Evolutionary conservation across 768 basidiomycete species (phyloP), one percentile per base, ranked within the genome.

Genomic region (Chalciporus sphaerocephalus): DNA sequence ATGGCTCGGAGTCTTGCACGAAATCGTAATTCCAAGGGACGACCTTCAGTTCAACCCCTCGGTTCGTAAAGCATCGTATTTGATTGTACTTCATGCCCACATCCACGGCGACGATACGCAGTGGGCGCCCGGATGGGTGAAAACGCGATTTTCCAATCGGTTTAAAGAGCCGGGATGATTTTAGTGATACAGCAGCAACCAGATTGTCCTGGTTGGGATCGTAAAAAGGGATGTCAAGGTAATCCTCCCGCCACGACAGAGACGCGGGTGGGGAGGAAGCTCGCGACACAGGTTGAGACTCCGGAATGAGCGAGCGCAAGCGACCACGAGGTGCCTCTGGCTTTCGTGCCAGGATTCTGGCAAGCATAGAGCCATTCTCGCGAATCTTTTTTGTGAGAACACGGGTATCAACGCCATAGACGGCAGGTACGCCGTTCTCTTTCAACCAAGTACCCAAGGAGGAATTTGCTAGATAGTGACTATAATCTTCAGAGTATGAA

Each of bases 51-150:
- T 98, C 92, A 27, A 97, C 81, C 39, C 96, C 96, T 25, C 96
- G 86, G 28, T 81, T 74, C 34, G 80, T 81, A 71, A 99, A 97
- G 73, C 96, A 99, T 25, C 96, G 80, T 56, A 98, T 93, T 68
- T 99, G 96, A 68, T 98, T 98, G 74, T 89, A 96, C 69, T 99
- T 99, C 91, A 98, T 98, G n/a, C 96, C 96, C 40, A 98, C 95
- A 64, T 99, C 96, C 47, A 98, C 70, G 5, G 92, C 92, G 13
- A 99, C 60, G 22, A 99, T 79, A 49, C 96, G 87, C 23, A 98
- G 62, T 1, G 80, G 69, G 40, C 93, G 81, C 23, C 88, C 90
- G 1, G 81, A 83, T 2, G 90, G 87, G 61, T 96, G 90, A 25
- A 80, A 62, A 42, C 71, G 78, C 18, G 80, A 73, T n/a, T 61